Evolutionary conservation across 192 early-diverging fungal genomes (phyloP), one percentile per base, ranked within the genome.

Genomic region (Thamnidium elegans): DNA sequence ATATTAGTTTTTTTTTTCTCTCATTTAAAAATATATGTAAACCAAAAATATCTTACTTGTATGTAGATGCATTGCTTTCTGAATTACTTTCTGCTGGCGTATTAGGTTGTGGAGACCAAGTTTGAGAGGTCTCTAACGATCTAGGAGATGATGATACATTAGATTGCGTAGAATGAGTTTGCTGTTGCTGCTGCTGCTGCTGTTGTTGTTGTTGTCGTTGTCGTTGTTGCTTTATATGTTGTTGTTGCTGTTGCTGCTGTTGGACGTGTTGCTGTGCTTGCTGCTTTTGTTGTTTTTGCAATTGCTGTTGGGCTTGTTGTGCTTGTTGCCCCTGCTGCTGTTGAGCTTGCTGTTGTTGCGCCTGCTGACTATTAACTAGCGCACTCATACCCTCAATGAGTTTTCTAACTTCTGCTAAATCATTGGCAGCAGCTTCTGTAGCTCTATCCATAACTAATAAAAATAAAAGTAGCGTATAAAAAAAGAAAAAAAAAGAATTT

Each of bases 341-440:
- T 15, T 66, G 70, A n/a, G 20, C 48, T 19, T 50, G 50, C n/a
- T 30, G 42, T 14, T 56, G 73, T 50, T 62, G 66, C 30, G 45
- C 43, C 11, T 48, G 36, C 50, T 64, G 66, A 31, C 55, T 69
- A 43, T 68, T 68, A 21, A 74, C 67, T 8, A 74, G 61, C 15
- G 63, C 62, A 50, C 68, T 73, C 67, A 74, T 74, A 13, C 67
- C 67, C 19, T 74, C 72, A 5, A 74, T 74, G 3, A 74, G 68
- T 42, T 74, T 74, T 58, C 72, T 46, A 6, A 74, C 72, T 54
- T 74, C 67, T 47, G 72, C 72, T 55, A 74, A 62, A 36, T 74
- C 72, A 39, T 71, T 66, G 0, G 64, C 73, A 43, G 68, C 66
- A 20, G 58, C 50, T 36, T 69, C 61, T 34, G 65, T 54, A 44